Conservation (phyloP, 2,329 filamentous ascomycete species). For the Trichothecium sympodiale region DNA sequence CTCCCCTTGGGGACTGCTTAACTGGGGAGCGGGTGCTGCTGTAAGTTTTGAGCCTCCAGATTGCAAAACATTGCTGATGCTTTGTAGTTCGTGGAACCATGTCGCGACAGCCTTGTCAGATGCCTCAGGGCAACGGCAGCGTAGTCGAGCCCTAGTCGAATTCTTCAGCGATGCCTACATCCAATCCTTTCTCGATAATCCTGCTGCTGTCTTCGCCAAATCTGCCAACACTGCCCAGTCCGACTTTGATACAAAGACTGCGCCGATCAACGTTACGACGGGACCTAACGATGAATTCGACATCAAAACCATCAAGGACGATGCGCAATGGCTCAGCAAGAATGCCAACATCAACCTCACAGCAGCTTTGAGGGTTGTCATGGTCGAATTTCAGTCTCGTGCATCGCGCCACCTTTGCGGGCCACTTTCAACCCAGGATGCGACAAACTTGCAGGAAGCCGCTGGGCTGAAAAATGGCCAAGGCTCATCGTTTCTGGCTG, state of each 20-base stretch:
- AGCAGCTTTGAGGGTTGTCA: constrained; percentile 65
- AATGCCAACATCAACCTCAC: constrained; percentile 70
- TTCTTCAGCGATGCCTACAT: constrained; percentile 66
- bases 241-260: constrained; percentile 73
- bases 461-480: constrained; percentile 53
- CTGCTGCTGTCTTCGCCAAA: constrained; percentile 56
- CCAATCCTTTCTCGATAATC: constrained; percentile 54
- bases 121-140: constrained; percentile 42
- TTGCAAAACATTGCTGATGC: constrained; percentile 10
- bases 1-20: constrained; percentile 76
- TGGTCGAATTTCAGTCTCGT: constrained; percentile 76
- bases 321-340: constrained; percentile 77
- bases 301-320: constrained; percentile 69
- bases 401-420: constrained; percentile 61
- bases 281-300: constrained; percentile 56
- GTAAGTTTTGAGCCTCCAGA: constrained; percentile 37
- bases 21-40: constrained; percentile 69
- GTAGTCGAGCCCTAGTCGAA: constrained; percentile 43
- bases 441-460: constrained; percentile 63
- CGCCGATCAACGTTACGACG: constrained; percentile 73
- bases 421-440: constrained; percentile 67
- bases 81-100: constrained; percentile 49
- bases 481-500: constrained; percentile 43
- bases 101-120: constrained; percentile 46
- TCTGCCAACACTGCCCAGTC: constrained; percentile 53